Conservation (phyloP, 2,329 filamentous ascomycete species). For the Coleophoma cylindrospora region DNA sequence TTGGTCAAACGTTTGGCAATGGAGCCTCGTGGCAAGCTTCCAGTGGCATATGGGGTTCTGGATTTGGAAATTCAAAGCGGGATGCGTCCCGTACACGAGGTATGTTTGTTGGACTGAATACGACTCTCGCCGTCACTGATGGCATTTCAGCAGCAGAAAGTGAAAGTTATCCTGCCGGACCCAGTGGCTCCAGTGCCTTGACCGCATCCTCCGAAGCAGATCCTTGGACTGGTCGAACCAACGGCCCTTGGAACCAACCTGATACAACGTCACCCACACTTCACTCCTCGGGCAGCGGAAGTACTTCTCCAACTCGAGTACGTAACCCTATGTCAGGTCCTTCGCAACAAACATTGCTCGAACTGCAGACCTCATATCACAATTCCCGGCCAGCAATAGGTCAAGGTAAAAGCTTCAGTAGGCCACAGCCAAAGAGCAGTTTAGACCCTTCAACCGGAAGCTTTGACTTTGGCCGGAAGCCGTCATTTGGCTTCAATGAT, state of each 20-base stretch:
- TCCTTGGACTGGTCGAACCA: constrained; percentile 47
- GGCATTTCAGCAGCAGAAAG: constrained; percentile 26
- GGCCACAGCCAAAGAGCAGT: constrained; percentile 31
- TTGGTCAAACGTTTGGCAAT: constrained; percentile 37
- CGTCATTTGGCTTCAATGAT: constrained; percentile 19
- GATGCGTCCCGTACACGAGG: constrained; percentile 43
- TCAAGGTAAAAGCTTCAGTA: constrained; percentile 29
- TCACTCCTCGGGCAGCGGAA: constrained; percentile 36
- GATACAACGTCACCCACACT: constrained; percentile 39
- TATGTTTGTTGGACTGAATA: constrained; percentile 27
- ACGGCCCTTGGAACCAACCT: constrained; percentile 52
- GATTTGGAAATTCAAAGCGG: constrained; percentile 38
- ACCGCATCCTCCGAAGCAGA: constrained; percentile 66
- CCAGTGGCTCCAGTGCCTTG: constrained; percentile 66
- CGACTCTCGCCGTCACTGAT: constrained; percentile 16
- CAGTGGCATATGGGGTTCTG: constrained; percentile 47
- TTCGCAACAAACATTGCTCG: constrained; percentile 29
- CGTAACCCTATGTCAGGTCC: constrained; percentile 40
- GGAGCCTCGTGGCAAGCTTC: constrained; percentile 30
- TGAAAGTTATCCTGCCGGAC: constrained; percentile 41
- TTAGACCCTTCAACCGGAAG: constrained; percentile 40
- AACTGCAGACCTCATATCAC: constrained; percentile 35
- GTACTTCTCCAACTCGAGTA: constrained; percentile 53
- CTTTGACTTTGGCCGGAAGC: constrained; percentile 31
- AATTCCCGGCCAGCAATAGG: constrained; percentile 39